phyloP scores from a whole-genome alignment of 768 basidiomycete species.

The Hydnomerulius pinastri region DNA sequence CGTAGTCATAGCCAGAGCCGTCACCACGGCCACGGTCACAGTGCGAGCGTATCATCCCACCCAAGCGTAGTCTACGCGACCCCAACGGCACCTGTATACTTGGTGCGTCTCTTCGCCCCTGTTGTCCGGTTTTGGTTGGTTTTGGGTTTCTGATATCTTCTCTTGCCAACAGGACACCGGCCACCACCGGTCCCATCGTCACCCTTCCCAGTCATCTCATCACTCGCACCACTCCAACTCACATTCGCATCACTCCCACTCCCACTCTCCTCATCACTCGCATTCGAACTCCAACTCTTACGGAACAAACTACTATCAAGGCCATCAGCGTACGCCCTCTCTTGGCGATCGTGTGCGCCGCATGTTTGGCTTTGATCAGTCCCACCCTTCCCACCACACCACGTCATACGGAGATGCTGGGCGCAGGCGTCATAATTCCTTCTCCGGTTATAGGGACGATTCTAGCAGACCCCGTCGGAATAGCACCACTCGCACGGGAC shows the following conservation, averaged over 20 bases:
- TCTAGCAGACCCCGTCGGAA: conserved; percentile 15
- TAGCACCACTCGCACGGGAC: conserved; percentile 18
- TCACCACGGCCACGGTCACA: conserved; percentile 9
- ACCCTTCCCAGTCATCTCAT: conserved; percentile 22
- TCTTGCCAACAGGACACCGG: conserved; percentile 16
- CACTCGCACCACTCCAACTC: conserved; percentile 10
- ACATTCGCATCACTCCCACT: conserved; percentile 8
- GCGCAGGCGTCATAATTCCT: conserved; percentile 29
- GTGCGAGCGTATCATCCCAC: neutral
- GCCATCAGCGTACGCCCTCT: conserved; percentile 22
- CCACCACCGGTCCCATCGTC: conserved; percentile 20
- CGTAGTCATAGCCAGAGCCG: conserved; percentile 9
- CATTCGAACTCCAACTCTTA: conserved; percentile 18
- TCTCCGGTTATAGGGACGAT: conserved; percentile 23
- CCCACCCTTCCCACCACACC: conserved; percentile 14
- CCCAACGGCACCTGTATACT: conserved; percentile 1
- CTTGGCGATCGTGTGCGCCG: conserved; percentile 40
- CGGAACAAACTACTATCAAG: conserved; percentile 3
- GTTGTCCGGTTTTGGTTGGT: neutral
- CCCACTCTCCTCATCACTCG: conserved; percentile 13
- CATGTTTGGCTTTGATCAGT: conserved; percentile 35
- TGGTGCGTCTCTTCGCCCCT: conserved; percentile 12
- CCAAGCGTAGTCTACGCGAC: conserved; percentile 12
- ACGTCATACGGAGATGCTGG: conserved; percentile 7
- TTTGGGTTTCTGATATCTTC: neutral